Percentiles rank a stretch among this genome's conserved stretches.
These are phyloP conservation scores for Blastomyces gilchristii DNA, from an alignment of 2,329 filamentous ascomycete genomes.

Conservation along the genomic window DNA sequence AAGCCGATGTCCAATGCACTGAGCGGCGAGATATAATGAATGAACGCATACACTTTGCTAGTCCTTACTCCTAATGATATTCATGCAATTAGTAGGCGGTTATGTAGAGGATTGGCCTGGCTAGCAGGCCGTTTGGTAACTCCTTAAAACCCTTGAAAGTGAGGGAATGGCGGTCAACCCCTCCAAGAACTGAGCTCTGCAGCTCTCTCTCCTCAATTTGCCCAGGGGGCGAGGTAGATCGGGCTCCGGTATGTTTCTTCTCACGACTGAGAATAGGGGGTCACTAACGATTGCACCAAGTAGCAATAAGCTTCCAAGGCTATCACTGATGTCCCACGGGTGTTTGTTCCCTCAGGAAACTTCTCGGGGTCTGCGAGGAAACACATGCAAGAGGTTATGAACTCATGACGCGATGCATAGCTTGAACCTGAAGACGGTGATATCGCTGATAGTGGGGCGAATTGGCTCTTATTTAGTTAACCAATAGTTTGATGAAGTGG, in stretches of 20 bases:
- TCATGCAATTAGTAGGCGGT: not conserved
- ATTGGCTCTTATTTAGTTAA: not conserved
- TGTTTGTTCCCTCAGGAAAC: not conserved
- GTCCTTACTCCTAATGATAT: not conserved
- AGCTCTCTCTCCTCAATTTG: not conserved
- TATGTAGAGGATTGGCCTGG: not conserved
- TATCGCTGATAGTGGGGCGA: not conserved
- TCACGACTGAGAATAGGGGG: too few relatives aligned
- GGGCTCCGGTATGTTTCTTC: not conserved
- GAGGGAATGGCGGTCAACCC: not conserved
- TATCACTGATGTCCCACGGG: not conserved
- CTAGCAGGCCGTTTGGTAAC: not conserved
- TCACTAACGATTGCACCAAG: not conserved
- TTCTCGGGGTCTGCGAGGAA: not conserved
- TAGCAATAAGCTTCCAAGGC: too few relatives aligned
- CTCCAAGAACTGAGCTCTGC: not conserved
- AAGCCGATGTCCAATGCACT: not conserved
- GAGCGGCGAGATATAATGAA: not conserved
- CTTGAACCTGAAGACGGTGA: not conserved
- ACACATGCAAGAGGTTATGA: too few relatives aligned
- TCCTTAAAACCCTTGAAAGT: not conserved
- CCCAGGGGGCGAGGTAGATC: not conserved
- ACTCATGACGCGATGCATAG: too few relatives aligned
- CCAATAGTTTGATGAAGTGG: not conserved
- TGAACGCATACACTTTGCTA: not conserved